A percentile compares a stretch with the other conserved stretches of the same genome.
phyloP scores from a whole-genome alignment of 225 moss, liverwort and hornwort genomes.

The Ulota crispa region DNA sequence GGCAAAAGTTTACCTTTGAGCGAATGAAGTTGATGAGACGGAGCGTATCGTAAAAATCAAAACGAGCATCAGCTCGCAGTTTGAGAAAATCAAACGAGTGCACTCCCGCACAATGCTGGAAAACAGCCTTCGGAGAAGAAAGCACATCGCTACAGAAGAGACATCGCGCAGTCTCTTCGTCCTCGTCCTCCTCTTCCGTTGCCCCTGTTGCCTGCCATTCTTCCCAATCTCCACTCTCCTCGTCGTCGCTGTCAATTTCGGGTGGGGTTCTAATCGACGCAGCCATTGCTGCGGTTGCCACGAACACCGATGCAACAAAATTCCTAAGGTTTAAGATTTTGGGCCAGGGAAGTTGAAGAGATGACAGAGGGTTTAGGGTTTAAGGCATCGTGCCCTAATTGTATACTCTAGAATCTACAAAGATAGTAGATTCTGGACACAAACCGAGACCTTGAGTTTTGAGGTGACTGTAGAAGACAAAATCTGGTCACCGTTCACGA shows the following conservation, averaged over 20 bases:
- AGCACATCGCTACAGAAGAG: slow-evolving; percentile 51
- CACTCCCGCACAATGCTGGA: slow-evolving; percentile 40
- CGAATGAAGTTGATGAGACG: slow-evolving; percentile 67
- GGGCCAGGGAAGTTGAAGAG: neutral
- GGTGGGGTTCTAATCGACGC: slow-evolving; percentile 9
- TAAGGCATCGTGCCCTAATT: neutral
- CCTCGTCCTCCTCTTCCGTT: slow-evolving; percentile 35
- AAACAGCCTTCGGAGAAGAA: slow-evolving; percentile 36
- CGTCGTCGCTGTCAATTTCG: slow-evolving; percentile 32
- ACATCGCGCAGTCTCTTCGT: slow-evolving; percentile 39
- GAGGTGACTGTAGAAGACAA: neutral
- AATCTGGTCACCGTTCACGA: neutral
- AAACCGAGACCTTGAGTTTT: neutral
- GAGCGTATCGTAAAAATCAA: slow-evolving; percentile 54
- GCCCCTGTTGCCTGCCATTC: slow-evolving; percentile 52
- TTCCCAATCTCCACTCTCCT: slow-evolving; percentile 51
- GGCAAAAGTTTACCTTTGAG: slow-evolving; percentile 27
- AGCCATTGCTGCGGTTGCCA: slow-evolving; percentile 21
- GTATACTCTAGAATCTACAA: neutral
- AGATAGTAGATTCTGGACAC: fast-evolving
- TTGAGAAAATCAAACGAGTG: slow-evolving; percentile 58
- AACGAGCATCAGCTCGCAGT: slow-evolving; percentile 33
- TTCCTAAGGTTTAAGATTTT: neutral
- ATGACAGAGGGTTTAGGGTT: slow-evolving; percentile 13
- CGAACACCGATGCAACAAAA: neutral